phyloP scores from a whole-genome alignment of 345 rosid species.

The Gossypium australe region DNA sequence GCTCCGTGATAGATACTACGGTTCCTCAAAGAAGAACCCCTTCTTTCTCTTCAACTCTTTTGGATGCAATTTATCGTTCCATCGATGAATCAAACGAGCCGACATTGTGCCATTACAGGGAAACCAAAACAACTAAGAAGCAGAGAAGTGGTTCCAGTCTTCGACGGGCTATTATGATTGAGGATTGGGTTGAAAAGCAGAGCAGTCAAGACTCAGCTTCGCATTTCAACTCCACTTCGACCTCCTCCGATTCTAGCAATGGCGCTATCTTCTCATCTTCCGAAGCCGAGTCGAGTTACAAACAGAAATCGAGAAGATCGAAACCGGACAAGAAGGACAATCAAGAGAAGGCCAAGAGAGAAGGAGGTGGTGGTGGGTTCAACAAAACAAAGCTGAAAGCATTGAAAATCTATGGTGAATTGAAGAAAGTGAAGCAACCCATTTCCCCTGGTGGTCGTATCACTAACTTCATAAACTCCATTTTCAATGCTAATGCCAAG shows the following conservation, averaged over 20 bases:
- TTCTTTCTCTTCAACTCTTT: conserved; percentile 80
- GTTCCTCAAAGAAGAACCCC: conserved; percentile 60
- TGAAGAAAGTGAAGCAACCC: conserved; percentile 75
- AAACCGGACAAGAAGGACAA: conserved; percentile 2
- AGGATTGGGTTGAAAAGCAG: conserved; percentile 51
- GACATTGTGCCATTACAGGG: conserved; percentile 14
- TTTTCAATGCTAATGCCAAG: conserved; percentile 63
- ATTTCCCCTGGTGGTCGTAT: conserved; percentile 72
- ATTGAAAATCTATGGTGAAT: conserved; percentile 45
- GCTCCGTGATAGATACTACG: conserved; percentile 19
- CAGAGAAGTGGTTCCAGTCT: conserved; percentile 29
- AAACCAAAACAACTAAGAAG: conserved; percentile 29
- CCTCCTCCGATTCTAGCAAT: conserved; percentile 50
- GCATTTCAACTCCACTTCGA: conserved; percentile 33
- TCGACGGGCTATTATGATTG: conserved; percentile 44
- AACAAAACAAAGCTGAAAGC: conserved; percentile 50
- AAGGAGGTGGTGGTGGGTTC: conserved; percentile 42
- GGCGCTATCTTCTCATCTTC: conserved; percentile 46
- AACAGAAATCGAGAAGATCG: conserved; percentile 25
- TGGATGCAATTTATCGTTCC: conserved; percentile 70
- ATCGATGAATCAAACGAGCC: conserved; percentile 41
- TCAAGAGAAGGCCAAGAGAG: conserved; percentile 20
- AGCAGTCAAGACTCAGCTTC: conserved; percentile 8
- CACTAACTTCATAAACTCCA: conserved; percentile 61
- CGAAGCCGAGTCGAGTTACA: conserved; percentile 38